Conservation (phyloP, 2,329 filamentous ascomycete species). For the Monosporascus ibericus region DNA sequence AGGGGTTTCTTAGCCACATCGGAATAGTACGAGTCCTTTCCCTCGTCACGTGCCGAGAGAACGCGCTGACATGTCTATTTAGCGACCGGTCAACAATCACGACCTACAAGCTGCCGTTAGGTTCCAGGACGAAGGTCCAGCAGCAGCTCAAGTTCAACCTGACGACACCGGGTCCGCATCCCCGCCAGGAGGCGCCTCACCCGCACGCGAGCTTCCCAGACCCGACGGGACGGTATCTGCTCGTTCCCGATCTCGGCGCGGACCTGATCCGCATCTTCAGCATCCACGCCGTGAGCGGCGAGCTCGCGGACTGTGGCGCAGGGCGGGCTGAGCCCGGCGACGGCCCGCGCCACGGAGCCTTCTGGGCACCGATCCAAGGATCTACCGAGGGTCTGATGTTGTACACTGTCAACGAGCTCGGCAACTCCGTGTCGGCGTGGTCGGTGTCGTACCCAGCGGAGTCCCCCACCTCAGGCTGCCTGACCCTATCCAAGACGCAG, state of each 20-base stretch:
- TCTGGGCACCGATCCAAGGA: slow-evolving; percentile 33
- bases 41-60: no score
- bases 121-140: slow-evolving; percentile 19
- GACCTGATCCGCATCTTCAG: slow-evolving; percentile 48
- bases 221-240: slow-evolving; percentile 41
- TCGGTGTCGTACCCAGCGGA: slow-evolving; percentile 35
- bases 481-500: slow-evolving; percentile 39
- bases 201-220: slow-evolving; percentile 47
- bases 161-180: slow-evolving; percentile 34
- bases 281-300: slow-evolving; percentile 38
- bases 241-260: slow-evolving; percentile 48
- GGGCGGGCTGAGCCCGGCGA: slow-evolving; percentile 38
- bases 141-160: slow-evolving; percentile 37
- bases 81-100: slow-evolving; percentile 37
- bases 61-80: slow-evolving; percentile 6
- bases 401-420: slow-evolving; percentile 42
- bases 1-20: slow-evolving; percentile 35
- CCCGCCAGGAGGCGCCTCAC: slow-evolving; percentile 50
- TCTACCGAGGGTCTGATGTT: slow-evolving; percentile 24
- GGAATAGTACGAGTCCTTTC: slow-evolving; percentile 30
- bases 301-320: slow-evolving; percentile 38
- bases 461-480: slow-evolving; percentile 27
- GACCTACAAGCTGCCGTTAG: slow-evolving; percentile 36
- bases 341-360: slow-evolving; percentile 48
- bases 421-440: slow-evolving; percentile 45